Evolutionary conservation across 2,329 filamentous ascomycete genomes (phyloP), one percentile per base, ranked within the genome.

Genomic region (Pseudogymnoascus sp.): DNA sequence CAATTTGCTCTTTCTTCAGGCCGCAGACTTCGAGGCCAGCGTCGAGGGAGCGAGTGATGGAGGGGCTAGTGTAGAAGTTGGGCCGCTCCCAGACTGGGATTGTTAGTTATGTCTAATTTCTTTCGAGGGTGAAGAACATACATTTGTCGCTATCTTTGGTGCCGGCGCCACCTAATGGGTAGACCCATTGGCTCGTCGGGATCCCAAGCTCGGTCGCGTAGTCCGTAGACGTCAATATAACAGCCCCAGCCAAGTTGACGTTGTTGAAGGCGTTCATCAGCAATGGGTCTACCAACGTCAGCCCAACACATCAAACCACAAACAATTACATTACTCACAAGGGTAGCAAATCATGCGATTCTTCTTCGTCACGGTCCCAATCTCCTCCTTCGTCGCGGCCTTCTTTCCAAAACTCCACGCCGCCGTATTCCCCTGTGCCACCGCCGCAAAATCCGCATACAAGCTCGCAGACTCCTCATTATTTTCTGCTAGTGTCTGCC

Each of bases 241-340:
- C 80, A 7, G 86, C 84, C 0, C 79, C 83, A 2, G 86, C 81
- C 13, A 89, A 75, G 65, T 89, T 89, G 37, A 89, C 81, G 1
- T 79, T 86, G 67, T 89, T 89, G 74, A 88, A 89, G 0, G 87
- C 86, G 68, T 89, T 89, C 86, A 89, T 88, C 9, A 88, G 73
- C 0, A 89, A 75, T 0, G 86, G 85, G 73, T 89, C 85, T 88
- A 59, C 1, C 0, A 21, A 6, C 53, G n/a, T 50, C 61, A 71
- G 65, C 71, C 66, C 59, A 63, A 35, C 17, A n/a, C 21, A 7
- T 1, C 3, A 7, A 23, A 21, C 61, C 5, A 50, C 5, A 4
- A 56, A 37, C 29, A 3, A 31, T 13, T 6, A 10, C 17, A 26
- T 50, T 33, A 73, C 80, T 62, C 72, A 88, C 86, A 89, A 13